Evolutionary conservation across 2,329 filamentous ascomycete species (phyloP).

Genomic region (Aspergillus phoenicis): DNA sequence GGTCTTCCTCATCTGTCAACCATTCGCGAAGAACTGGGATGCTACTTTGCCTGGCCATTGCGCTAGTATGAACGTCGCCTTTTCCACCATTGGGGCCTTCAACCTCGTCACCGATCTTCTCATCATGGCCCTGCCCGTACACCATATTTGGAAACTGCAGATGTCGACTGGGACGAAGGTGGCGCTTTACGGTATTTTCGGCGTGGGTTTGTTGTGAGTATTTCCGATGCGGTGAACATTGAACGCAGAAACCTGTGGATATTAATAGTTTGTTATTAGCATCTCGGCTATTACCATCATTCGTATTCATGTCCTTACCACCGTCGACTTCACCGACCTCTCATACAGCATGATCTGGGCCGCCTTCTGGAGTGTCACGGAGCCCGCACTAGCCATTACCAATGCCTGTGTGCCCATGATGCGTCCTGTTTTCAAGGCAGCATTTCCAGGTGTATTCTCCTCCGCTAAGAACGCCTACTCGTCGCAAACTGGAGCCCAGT

Average conservation of each 20-base stretch:
- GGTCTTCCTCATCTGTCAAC: conserved; percentile 27
- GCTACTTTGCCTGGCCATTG: conserved; percentile 22
- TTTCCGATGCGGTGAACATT: too few relatives aligned
- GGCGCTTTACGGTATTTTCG: conserved; percentile 27
- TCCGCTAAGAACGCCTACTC: conserved; percentile 1
- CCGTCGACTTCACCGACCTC: conserved; percentile 25
- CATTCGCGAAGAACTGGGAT: conserved; percentile 26
- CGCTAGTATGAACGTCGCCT: conserved; percentile 26
- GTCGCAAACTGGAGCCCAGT: conserved; percentile 3
- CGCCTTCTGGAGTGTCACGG: conserved; percentile 31
- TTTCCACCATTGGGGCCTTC: conserved; percentile 27
- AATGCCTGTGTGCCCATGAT: conserved; percentile 31
- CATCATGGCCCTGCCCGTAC: conserved; percentile 28
- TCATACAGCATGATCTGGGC: conserved; percentile 27
- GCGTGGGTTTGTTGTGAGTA: conserved; percentile 28
- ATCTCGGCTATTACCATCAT: conserved; percentile 30
- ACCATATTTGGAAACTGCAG: conserved; percentile 30
- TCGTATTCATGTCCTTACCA: conserved; percentile 26
- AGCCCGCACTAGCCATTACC: conserved; percentile 26
- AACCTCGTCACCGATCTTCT: conserved; percentile 29
- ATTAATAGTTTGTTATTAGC: conserved; percentile 7
- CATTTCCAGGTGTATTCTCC: conserved; percentile 15
- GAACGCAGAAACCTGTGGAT: too few relatives aligned
- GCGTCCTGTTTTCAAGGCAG: conserved; percentile 24
- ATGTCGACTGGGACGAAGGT: conserved; percentile 27